Base-by-base conservation (phyloP, 768 basidiomycete species). In the Cyathus striatus region DNA sequence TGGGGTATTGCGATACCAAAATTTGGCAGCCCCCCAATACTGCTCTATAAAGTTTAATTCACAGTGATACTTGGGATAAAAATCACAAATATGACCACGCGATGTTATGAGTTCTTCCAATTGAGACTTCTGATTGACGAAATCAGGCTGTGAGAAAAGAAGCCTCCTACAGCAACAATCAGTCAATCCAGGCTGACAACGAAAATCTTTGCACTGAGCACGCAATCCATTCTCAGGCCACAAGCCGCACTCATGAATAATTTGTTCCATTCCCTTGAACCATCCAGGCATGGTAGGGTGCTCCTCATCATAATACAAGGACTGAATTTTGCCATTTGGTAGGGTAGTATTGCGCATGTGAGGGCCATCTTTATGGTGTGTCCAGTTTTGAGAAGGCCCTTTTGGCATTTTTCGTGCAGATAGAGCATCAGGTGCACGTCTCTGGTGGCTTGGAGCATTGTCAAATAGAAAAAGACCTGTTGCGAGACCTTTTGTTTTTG, bases 241-340 rank as follows among this genome's bases (percentile, higher is more conserved):
- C 50, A 37, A 40, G 24, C 27, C 62, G 44, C 12, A 52, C 39
- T 44, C 60, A n/a, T 48, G 7, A 13, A 64, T 47, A 34, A 64
- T 53, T 0, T 23, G 22, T 9, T 44, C 55, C 58, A 64, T 68
- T 16, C 65, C 66, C 44, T 67, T 66, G 51, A 66, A 68, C 4
- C 46, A 17, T 1, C 64, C 27, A 9, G 27, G 27, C 27, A 30
- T 30, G n/a, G 27, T 30, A 9, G 27, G 27, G n/a, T 30, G 27
- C 25, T 60, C 52, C 0, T 47, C 47, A 0, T 56, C 54, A 45
- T 46, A 65, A 42, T 66, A 66, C 14, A 65, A 40, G 4, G 38
- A 16, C 35, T 65, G 61, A 2, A 45, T 41, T 3, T 21, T 21
- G 4, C 60, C 56, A 48, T 61, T 40, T 9, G 9, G 7, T 37